Conservation (phyloP, 345 rosid genomes). For the Brassica rapa region DNA sequence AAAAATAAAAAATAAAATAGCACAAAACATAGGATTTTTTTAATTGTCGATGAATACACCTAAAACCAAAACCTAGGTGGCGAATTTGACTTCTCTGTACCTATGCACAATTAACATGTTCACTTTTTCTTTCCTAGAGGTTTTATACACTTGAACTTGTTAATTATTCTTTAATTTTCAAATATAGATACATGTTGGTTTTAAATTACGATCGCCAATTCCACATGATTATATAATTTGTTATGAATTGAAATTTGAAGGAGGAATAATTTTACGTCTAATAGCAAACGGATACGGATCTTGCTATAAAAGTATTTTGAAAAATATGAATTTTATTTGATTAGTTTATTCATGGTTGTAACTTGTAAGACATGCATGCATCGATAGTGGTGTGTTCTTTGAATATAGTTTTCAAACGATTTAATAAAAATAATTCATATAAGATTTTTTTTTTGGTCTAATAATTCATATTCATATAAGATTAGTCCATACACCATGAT, state of each 20-base stretch:
- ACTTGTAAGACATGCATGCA: constrained; percentile 37
- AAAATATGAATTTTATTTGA: not conserved
- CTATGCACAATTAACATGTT: not conserved
- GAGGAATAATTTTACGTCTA: not conserved
- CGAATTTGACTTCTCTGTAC: not conserved
- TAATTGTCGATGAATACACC: no score
- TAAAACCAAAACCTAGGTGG: not conserved
- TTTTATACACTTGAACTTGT: not conserved
- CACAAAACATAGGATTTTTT: not conserved
- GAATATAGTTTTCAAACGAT: not conserved
- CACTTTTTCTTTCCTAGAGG: not conserved
- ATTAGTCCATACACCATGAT: constrained; percentile 21
- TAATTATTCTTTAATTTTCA: no score
- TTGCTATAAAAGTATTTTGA: not conserved
- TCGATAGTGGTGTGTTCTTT: constrained; percentile 1
- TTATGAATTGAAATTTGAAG: not conserved
- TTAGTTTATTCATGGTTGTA: constrained; percentile 26
- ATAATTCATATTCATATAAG: not conserved
- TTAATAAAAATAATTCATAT: not conserved
- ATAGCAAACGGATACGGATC: not conserved
- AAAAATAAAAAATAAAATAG: not conserved
- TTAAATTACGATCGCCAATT: not conserved
- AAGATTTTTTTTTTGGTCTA: no score
- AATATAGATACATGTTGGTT: not conserved
- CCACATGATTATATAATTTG: not conserved